Evolutionary conservation across 208 protist species (phyloP), one percentile per base, ranked within the genome.

Genomic region (Leishmania gerbilli): DNA sequence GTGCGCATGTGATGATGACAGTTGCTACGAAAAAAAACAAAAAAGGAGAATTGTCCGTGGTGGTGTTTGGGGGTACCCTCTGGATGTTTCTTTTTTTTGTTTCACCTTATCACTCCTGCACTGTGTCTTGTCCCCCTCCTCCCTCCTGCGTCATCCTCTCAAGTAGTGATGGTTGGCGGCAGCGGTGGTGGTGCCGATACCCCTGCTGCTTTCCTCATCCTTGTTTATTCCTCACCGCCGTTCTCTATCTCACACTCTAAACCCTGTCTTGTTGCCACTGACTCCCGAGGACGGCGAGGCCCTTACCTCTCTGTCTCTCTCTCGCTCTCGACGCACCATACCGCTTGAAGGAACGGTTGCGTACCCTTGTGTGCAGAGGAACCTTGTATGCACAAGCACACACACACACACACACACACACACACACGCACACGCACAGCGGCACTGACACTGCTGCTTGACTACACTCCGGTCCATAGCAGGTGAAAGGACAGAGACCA

Each of bases 181-280:
- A 53, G 37, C 21, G 69, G 40, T 51, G 69, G 27, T 74, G 21
- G 27, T 53, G 21, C 45, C 45, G 45, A 55, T 53, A 17, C 45
- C 40, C 40, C 56, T 71, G 76, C 1, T 82, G 71, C 21, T 40
- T 49, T 83, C 64, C 45, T 34, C 58, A 72, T 74, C 62, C 34
- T 80, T 51, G 47, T 15, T 17, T 79, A 58, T 76, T 27, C 21
- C 34, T 75, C 74, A 58, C 53, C 47, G 56, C 53, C 45, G 67
- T 47, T 79, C 65, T 75, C 47, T 34, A 11, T 42, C 37, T 42
- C 19, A 27, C 42, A 60, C 53, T 42, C 27, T 31, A 2, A 34
- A 64, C 68, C 2, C 68, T 58, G 24, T 47, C 34, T 62, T 27
- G 37, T 40, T 34, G 17, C 8, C 53, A 42, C 37, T 27, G 72